Conservation (phyloP, 495 filamentous ascomycete species). For the Daldinia caldariorum region DNA sequence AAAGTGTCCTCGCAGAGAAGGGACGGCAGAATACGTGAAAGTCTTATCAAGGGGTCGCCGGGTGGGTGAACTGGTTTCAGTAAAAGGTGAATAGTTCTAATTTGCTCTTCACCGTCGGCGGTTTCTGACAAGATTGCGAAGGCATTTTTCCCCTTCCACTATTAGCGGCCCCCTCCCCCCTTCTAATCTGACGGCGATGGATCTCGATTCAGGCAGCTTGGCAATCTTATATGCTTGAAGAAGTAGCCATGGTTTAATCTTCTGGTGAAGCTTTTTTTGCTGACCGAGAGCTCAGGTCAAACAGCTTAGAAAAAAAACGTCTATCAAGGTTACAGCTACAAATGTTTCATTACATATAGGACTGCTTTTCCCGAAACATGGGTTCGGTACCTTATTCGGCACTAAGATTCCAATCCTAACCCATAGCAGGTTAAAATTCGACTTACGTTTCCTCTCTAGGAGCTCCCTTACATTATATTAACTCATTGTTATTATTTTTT, state of each 20-base stretch:
- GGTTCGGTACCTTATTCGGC: slow-evolving; percentile 46
- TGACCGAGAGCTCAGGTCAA: slow-evolving; percentile 42
- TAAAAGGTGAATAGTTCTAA: slow-evolving; percentile 36
- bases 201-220: slow-evolving; percentile 29
- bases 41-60: slow-evolving; percentile 12
- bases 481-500: slow-evolving; percentile 24
- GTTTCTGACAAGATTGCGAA: slow-evolving; percentile 16
- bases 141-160: background rate
- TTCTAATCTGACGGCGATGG: slow-evolving; percentile 8
- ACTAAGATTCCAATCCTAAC: slow-evolving; percentile 43
- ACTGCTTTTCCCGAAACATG: slow-evolving; percentile 40
- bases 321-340: slow-evolving; percentile 30
- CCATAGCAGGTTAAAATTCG: slow-evolving; percentile 34
- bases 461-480: slow-evolving; percentile 18
- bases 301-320: slow-evolving; percentile 20
- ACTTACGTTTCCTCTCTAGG: slow-evolving; percentile 28
- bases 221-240: slow-evolving; percentile 18
- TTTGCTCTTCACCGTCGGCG: slow-evolving; percentile 33
- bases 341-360: slow-evolving; percentile 38
- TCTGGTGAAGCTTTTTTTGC: slow-evolving; percentile 40
- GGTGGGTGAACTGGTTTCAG: slow-evolving; percentile 40
- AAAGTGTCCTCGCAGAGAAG: slow-evolving; percentile 31
- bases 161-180: slow-evolving; percentile 12
- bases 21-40: slow-evolving; percentile 23
- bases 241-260: slow-evolving; percentile 15